These are phyloP conservation scores for Didymella arachidicola DNA, from an alignment of 2,329 filamentous ascomycete genomes.

Conservation along the genomic window DNA sequence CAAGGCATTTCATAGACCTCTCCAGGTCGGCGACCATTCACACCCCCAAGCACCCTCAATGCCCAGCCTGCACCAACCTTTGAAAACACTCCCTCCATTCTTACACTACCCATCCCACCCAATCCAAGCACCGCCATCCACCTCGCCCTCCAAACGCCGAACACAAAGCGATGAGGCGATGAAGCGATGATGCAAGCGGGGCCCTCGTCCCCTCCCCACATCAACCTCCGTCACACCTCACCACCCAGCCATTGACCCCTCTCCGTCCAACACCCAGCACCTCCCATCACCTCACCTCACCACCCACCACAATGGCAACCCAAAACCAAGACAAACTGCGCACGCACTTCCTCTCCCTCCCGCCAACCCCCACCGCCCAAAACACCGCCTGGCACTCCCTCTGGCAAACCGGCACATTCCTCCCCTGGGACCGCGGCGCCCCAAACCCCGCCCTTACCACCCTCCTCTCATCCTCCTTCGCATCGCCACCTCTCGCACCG, in stretches of 20 bases:
- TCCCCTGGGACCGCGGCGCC: constrained; percentile 67
- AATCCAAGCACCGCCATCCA: no score
- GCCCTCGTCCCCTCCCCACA: constrained; percentile 11
- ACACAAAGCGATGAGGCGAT: background rate
- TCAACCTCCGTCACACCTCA: constrained; percentile 3
- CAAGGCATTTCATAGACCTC: no score
- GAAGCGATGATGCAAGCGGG: constrained; percentile 4
- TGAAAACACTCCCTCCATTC: no score
- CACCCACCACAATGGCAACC: constrained; percentile 26
- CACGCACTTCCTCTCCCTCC: constrained; percentile 54
- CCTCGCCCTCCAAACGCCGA: background rate
- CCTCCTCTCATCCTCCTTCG: constrained; percentile 46
- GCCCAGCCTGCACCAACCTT: no score
- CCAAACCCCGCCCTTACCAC: constrained; percentile 68
- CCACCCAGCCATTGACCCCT: constrained; percentile 6
- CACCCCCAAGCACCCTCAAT: no score
- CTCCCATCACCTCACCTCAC: background rate
- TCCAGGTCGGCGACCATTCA: no score
- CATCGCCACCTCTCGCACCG: constrained; percentile 12
- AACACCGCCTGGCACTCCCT: constrained; percentile 66
- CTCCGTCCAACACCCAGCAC: no score
- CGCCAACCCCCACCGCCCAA: constrained; percentile 50
- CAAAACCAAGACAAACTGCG: constrained; percentile 50
- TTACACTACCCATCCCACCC: no score
- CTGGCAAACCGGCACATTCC: constrained; percentile 61